These are phyloP conservation scores for Ceratobasidium theobromae DNA, from an alignment of 1,284 basidiomycete genomes.

Conservation along the genomic window DNA sequence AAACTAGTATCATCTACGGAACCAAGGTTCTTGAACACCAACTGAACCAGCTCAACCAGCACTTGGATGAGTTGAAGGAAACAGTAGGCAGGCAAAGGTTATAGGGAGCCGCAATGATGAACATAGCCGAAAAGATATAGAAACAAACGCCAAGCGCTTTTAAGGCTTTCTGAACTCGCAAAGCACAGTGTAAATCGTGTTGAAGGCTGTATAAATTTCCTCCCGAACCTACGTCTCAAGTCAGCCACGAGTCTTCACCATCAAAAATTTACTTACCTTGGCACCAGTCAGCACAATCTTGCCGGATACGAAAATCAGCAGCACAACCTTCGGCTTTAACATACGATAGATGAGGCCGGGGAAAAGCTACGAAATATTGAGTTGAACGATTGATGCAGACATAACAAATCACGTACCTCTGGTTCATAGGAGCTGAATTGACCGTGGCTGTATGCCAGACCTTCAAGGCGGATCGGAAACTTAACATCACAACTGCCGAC, in stretches of 20 bases:
- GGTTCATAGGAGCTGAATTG: conserved; percentile 98
- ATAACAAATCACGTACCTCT: conserved; percentile 64
- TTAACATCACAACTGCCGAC: conserved; percentile 98
- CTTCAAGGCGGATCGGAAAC: conserved; percentile 98
- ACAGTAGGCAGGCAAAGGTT: background rate
- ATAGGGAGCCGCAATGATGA: background rate
- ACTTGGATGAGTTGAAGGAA: conserved; percentile 14
- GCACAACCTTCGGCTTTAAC: conserved; percentile 99
- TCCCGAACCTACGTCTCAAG: conserved; percentile 76
- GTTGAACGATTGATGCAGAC: background rate
- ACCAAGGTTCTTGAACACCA: background rate
- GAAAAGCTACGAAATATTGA: conserved; percentile 68
- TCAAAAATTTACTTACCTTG: conserved; percentile 65
- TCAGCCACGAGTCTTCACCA: conserved; percentile 31
- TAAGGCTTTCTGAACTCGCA: conserved; percentile 86
- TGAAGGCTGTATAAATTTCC: conserved; percentile 99
- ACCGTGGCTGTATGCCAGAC: conserved; percentile 96
- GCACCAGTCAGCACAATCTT: conserved; percentile 99
- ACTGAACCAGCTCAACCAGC: conserved; percentile 4
- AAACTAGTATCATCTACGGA: conserved; percentile 14
- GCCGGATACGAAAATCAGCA: conserved; percentile 98
- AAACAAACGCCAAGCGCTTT: conserved; percentile 3
- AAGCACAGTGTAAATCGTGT: conserved; percentile 95
- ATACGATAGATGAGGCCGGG: conserved; percentile 99
- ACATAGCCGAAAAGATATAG: conserved; percentile 12